A percentile compares a stretch with the other conserved stretches of the same genome.
These are phyloP conservation scores for Kodamaea leandrae DNA, from an alignment of 805 yeast species.

Conservation along the genomic window DNA sequence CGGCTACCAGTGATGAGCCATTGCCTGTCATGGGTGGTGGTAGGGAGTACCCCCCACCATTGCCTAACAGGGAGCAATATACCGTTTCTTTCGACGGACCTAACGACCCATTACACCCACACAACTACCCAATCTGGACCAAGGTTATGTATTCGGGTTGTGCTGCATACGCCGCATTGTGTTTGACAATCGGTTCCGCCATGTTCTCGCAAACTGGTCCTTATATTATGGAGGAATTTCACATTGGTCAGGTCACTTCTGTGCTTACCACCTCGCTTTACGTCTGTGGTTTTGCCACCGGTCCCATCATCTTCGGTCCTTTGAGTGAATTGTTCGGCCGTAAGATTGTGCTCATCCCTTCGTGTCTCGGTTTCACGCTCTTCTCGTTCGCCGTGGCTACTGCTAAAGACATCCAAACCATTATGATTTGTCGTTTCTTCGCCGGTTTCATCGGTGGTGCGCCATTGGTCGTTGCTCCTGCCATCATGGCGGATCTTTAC, in stretches of 20 bases:
- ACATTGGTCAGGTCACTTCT: conserved; percentile 66
- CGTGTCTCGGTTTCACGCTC: conserved; percentile 31
- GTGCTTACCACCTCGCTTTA: conserved; percentile 74
- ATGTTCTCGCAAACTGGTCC: conserved; percentile 64
- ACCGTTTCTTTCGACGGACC: conserved; percentile 76
- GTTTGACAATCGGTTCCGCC: conserved; percentile 19
- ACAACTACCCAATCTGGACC: conserved; percentile 49
- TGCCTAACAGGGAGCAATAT: conserved; percentile 55
- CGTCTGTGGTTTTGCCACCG: conserved; percentile 92
- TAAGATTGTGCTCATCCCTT: conserved; percentile 41
- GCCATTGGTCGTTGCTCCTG: conserved; percentile 83
- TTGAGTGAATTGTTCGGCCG: conserved; percentile 29
- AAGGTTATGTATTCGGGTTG: conserved; percentile 24
- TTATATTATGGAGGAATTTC: conserved; percentile 48
- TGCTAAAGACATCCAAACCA: conserved; percentile 75
- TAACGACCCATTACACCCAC: conserved; percentile 76
- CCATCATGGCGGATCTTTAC: conserved; percentile 81
- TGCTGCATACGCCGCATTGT: conserved; percentile 33
- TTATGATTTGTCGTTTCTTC: conserved; percentile 74
- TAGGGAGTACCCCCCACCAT: conserved; percentile 58
- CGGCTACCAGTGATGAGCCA: conserved; percentile 26
- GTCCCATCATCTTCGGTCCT: conserved; percentile 59
- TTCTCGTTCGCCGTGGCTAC: conserved; percentile 66
- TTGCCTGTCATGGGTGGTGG: conserved; percentile 62
- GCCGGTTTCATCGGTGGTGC: conserved; percentile 83